Evolutionary conservation across 2,329 filamentous ascomycete species (phyloP).

Genomic region (Alternaria triticimaculans): DNA sequence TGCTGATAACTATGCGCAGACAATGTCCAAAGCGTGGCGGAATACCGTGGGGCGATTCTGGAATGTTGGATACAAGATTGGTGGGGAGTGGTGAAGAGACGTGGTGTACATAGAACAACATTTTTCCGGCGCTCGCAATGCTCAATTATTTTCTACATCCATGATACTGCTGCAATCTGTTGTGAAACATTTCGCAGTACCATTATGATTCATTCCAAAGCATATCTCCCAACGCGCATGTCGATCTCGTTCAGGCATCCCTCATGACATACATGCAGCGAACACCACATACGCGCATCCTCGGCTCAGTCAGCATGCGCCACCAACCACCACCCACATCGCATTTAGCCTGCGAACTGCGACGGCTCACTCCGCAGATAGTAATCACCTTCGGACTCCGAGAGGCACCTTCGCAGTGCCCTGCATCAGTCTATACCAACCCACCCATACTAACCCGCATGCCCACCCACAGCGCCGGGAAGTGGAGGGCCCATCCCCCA

Average conservation of each 20-base stretch:
- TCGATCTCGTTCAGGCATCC: background rate
- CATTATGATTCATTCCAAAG: background rate
- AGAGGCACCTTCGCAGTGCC: background rate
- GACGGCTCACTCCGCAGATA: background rate
- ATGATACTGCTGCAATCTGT: background rate
- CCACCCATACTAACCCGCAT: background rate
- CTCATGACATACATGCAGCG: slow-evolving; percentile 1
- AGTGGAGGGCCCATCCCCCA: background rate
- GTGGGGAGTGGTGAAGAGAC: slow-evolving; percentile 57
- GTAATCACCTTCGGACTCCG: background rate
- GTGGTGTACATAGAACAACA: background rate
- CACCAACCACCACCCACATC: background rate
- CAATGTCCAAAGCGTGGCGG: slow-evolving; percentile 57
- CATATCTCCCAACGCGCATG: background rate
- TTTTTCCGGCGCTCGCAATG: background rate
- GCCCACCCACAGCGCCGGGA: background rate
- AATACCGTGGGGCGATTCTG: slow-evolving; percentile 58
- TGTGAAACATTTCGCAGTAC: background rate
- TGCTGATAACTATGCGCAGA: slow-evolving; percentile 33
- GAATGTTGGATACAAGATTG: slow-evolving; percentile 59
- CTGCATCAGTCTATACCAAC: background rate
- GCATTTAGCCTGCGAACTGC: background rate
- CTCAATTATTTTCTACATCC: background rate
- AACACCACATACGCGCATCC: background rate
- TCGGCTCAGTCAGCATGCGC: background rate